Evolutionary conservation across 1,284 basidiomycete species (phyloP), one percentile per base, ranked within the genome.

Genomic region (Clitocybe nebularis): DNA sequence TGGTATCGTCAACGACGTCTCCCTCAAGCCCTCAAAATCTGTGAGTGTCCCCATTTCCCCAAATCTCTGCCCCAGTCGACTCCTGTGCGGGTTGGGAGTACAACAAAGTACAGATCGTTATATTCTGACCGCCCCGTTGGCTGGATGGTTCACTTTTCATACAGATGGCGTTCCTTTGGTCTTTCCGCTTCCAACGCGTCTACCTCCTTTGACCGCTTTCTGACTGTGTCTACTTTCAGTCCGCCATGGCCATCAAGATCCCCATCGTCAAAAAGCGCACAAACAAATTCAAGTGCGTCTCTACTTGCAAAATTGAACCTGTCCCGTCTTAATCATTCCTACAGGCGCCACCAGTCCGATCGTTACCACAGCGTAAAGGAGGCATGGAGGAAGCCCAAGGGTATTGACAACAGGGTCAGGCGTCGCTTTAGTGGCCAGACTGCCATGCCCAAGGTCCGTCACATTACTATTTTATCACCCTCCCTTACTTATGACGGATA

Each of bases 311-410:
- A 26, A 46, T 50, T 50, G 51, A 41, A 57, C 41, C 48, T 39
- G 50, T 41, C 41, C 39, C 40, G 20, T 20, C 24, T 43, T 51
- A 35, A 46, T 39, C n/a, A 9, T 29, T 30, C 44, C 46, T 56
- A 36, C 64, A 92, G 89, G 77, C 90, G 93, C 69, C 93, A 96
- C 72, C 93, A 97, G 73, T 94, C 91, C 45, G 93, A 96, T 75
- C 87, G 94, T 65, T 97, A 95, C 76, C 80, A 89, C 67, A 75
- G 84, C 55, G 93, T 97, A 57, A 93, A 93, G 79, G 92, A 94
- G 77, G 77, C 89, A 77, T 97, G 93, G 94, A 81, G 93, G 69
- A 97, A 95, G 75, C 92, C 92, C 56, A 95, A 94, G 81, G 88
- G 91, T 89, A 93, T 93, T 60, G 92, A 93, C 67, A 93, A 93